Evolutionary conservation across 805 yeast genomes (phyloP).

Genomic region (Wickerhamiella siamensis): DNA sequence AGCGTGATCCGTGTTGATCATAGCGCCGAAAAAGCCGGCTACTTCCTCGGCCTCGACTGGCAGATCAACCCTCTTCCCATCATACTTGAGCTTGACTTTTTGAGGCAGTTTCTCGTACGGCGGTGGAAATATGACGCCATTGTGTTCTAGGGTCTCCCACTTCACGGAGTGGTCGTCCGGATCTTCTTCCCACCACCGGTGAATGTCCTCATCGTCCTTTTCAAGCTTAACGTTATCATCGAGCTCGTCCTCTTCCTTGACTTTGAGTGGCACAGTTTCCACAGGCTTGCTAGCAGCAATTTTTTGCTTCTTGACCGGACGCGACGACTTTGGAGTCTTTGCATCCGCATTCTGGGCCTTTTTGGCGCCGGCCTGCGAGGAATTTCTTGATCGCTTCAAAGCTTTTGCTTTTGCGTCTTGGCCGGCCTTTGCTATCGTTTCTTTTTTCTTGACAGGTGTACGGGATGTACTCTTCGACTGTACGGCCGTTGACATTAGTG

Average conservation of each 20-base stretch:
- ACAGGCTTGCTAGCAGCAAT: not conserved
- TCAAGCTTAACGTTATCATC: constrained; percentile 16
- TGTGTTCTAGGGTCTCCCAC: constrained; percentile 79
- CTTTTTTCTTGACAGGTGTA: too few species aligned
- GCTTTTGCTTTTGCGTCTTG: too few species aligned
- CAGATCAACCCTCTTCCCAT: constrained; percentile 58
- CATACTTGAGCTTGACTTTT: constrained; percentile 59
- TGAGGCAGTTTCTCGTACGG: constrained; percentile 75
- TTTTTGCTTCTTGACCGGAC: not conserved
- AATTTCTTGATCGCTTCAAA: too few species aligned
- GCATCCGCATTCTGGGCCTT: not conserved
- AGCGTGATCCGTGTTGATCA: constrained; percentile 72
- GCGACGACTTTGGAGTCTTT: not conserved
- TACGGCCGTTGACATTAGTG: too few species aligned
- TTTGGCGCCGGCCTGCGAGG: not conserved
- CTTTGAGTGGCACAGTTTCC: not conserved
- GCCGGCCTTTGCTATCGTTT: too few species aligned
- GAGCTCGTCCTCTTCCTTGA: not conserved
- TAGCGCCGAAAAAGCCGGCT: constrained; percentile 86
- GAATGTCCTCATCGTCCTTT: constrained; percentile 41
- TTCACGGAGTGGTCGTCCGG: constrained; percentile 61
- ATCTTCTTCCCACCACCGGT: constrained; percentile 76
- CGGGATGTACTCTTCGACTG: too few species aligned
- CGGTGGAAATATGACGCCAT: constrained; percentile 90
- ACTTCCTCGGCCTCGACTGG: constrained; percentile 87